phyloP scores from a whole-genome alignment of 768 basidiomycete genomes.

The Termitomyces bulborhizus region DNA sequence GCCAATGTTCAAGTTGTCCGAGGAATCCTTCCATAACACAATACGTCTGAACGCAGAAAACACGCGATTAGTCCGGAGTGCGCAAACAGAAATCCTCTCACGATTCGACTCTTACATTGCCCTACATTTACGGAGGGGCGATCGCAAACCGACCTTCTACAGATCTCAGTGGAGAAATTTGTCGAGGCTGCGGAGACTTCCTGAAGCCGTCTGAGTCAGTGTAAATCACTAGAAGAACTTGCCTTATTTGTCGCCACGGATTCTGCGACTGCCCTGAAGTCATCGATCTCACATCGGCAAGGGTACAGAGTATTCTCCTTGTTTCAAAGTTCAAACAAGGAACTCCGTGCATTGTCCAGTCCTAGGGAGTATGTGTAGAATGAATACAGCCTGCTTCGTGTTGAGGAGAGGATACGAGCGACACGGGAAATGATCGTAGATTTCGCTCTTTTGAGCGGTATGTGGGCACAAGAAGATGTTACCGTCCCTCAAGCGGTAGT shows the following conservation, averaged over 20 bases:
- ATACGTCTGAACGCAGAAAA: slow-evolving; percentile 49
- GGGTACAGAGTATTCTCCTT: slow-evolving; percentile 39
- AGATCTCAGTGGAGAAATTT: slow-evolving; percentile 27
- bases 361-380: slow-evolving; percentile 48
- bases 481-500: too few relatives aligned
- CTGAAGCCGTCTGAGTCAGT: slow-evolving; percentile 30
- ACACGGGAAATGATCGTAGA: too few relatives aligned
- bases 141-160: slow-evolving; percentile 27
- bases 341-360: slow-evolving; percentile 43
- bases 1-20: slow-evolving; percentile 25
- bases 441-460: too few relatives aligned
- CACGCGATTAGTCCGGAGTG: slow-evolving; percentile 39
- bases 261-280: slow-evolving; percentile 43
- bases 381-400: slow-evolving; percentile 25
- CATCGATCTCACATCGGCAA: slow-evolving; percentile 27
- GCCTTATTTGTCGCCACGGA: slow-evolving; percentile 60
- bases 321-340: slow-evolving; percentile 30
- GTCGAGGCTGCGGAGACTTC: slow-evolving; percentile 33
- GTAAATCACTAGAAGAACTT: slow-evolving; percentile 19
- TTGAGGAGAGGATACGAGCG: too few relatives aligned
- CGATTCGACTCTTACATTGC: slow-evolving; percentile 34
- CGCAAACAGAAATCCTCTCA: slow-evolving; percentile 38
- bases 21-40: slow-evolving; percentile 40
- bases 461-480: too few relatives aligned
- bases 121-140: slow-evolving; percentile 62